Evolutionary conservation across 352 stramenopile species (phyloP), one percentile per base, ranked within the genome.

Genomic region (Thalassiosira ordinaria): DNA sequence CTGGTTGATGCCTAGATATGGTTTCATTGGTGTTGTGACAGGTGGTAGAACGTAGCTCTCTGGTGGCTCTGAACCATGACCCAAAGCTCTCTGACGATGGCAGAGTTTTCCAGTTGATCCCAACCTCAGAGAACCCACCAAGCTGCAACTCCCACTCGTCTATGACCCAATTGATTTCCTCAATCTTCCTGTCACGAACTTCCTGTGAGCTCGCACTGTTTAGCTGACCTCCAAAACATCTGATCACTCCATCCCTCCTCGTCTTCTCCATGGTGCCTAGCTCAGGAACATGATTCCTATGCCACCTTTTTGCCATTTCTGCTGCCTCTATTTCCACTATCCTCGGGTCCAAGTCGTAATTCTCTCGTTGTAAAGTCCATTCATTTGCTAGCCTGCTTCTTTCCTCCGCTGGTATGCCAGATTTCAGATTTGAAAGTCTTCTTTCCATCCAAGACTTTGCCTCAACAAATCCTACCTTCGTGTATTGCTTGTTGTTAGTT

Each of bases 311-410:
- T n/a, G 18, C 9, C 8, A 60, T 39, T n/a, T 60, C 5, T 60
- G 20, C 51, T 11, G 51, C 26, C 39, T 60, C 51, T 39, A 60
- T 60, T 6, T 6, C 5, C n/a, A 52, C 44, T 52, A 52, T 52
- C 6, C 6, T 52, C 5, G 5, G 3, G 14, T 60, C 51, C 8
- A 60, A 39, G 29, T 26, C 16, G 4, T 20, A 31, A 29, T 31
- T 29, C 1, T 5, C 16, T 7, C 26, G 5, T 5, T 55, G n/a
- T 7, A 4, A 20, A 4, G 46, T 55, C 46, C 46, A 55, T 29
- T 29, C n/a, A 8, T 55, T 18, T 29, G 46, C 46, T 26, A 20
- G 4, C 6, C 46, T 26, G 16, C 4, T 14, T 7, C 6, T 55
- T 20, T 55, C 46, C 16, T 55, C 46, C 14, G 1, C 13, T 55